Base-by-base conservation (phyloP, 2,329 filamentous ascomycete genomes). In the Diaporthe citri region DNA sequence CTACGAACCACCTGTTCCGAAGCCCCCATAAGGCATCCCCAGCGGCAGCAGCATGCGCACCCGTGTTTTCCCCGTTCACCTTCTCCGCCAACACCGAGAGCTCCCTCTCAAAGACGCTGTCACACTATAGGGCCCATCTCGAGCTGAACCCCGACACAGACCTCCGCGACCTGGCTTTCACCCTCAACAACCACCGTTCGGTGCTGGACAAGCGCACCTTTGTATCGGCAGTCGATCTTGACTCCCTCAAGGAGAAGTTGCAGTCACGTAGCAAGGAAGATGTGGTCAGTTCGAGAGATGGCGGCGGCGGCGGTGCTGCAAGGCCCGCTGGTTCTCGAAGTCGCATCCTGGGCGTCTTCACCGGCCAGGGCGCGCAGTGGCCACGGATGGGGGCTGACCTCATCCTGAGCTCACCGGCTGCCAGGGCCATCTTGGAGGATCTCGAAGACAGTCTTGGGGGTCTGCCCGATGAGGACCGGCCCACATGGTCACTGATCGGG, bases 281-380 rank as follows among this genome's bases (percentile, higher is more conserved):
- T 7, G 25, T 7, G 10, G 15, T 15, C 12, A 55, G 15, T 31
- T 9, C 4, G 25, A 6, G 10, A 77, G 31, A 31, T 31, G 79
- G 20, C 20, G 8, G 13, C 12, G 25, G 3, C 56, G 4, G 22
- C 7, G 10, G 22, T 9, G 10, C 20, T 9, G 22, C 46, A 5
- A 48, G 22, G 22, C 3, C 46, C 28, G 34, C 13, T 13, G 22
- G n/a, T 15, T 28, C 8, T 31, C 15, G 6, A 55, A 28, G 51
- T 2, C 28, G 41, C 6, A 2, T 64, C 7, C 28, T 71, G 2
- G 75, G 71, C 0, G 76, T 83, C 22, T 83, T 83, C 75, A 83
- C 82, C 0, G 82, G 82, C 1, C 82, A 84, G 62, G 82, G 82
- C 1, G 82, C 81, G 0, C 82, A 84, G 69, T 83, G 80, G 79